Base-by-base conservation (phyloP, 306 rosid species). In the Crataegus laevigata region DNA sequence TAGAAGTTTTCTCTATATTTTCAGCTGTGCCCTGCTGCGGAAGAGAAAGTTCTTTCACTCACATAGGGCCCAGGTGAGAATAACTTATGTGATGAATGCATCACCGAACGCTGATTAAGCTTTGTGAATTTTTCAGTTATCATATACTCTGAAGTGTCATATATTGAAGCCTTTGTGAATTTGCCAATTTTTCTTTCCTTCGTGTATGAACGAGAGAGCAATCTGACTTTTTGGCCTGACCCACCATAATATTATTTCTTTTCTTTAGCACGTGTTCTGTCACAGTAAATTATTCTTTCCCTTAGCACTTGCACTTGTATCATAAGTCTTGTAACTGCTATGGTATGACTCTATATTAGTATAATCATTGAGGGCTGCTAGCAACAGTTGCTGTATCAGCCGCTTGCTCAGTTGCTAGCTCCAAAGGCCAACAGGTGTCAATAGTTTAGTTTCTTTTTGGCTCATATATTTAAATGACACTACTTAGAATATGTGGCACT, bases 31-130 rank as follows among this genome's bases (percentile, higher is more conserved):
- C 75, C 81, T 74, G 78, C 71, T 87, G 85, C 72, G 83, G 82
- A 89, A 85, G 89, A 85, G 93, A 26, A 78, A 79, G 60, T 94
- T 90, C 80, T 89, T 85, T 83, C 99, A 94, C 82, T 94, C 99
- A 30, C 96, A 80, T 80, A 94, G 79, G 79, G 81, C 83, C 50
- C 97, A 90, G 99, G 99, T 94, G 62, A 84, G 57, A 71, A 78
- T 45, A 72, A 61, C 24, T 6, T 66, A 40, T 83, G 32, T 68
- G 57, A 58, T 29, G 42, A 79, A 78, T 83, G 59, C 55, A 17
- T 26, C 21, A 17, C 45, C 58, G 3, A 18, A 25, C 7, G 22
- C 38, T 19, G 18, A 24, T 26, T 60, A 13, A 25, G 45, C 29
- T 61, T 45, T 60, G 14, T 42, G 69, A 59, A 72, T 17, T 24